Base-by-base conservation (phyloP, 2,329 filamentous ascomycete species). In the Aspergillus fructus region DNA sequence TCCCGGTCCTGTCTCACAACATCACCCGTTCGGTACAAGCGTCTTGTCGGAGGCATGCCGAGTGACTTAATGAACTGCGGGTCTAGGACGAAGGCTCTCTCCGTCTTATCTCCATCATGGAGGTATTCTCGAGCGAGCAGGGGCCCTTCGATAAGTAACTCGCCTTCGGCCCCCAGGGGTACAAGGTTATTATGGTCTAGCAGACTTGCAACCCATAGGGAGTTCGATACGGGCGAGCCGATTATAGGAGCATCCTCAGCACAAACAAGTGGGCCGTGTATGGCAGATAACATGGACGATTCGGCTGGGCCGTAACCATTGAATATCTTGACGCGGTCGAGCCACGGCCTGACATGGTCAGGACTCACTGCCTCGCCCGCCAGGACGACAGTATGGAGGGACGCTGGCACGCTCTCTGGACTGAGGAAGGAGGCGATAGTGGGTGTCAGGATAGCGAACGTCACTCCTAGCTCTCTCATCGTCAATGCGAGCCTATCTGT, bases 121-220 rank as follows among this genome's bases (percentile, higher is more conserved):
- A 85, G 70, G 58, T 87, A 87, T 8, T 83, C 83, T 23, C 80
- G 72, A 3, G 81, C 83, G 0, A 87, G 81, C 21, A 83, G 78
- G 1, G 82, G 81, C 0, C 66, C 66, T 49, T 67, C 64, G 2
- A 68, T 21, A 13, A 65, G 33, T 2, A 68, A 55, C 48, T 68
- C 66, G 24, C 65, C 66, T 12, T 76, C 2, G 80, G 80, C 1
- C 81, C 87, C 71, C 85, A 79, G 66, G 81, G 81, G 5, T 4
- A 34, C 51, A 2, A 51, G 52, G 75, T 79, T 76, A 75, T 79
- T 30, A 73, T 79, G 34, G 79, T 78, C 13, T 75, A 68, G 12
- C 9, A 15, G 23, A 15, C n/a, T 17, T 9, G n/a, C 19, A 8
- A 46, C 24, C 43, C 43, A 46, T 8, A 30, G 23, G 23, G 7